Evolutionary conservation across 495 filamentous ascomycete species (phyloP), one percentile per base, ranked within the genome.

Genomic region (Rusavskia elegans): DNA sequence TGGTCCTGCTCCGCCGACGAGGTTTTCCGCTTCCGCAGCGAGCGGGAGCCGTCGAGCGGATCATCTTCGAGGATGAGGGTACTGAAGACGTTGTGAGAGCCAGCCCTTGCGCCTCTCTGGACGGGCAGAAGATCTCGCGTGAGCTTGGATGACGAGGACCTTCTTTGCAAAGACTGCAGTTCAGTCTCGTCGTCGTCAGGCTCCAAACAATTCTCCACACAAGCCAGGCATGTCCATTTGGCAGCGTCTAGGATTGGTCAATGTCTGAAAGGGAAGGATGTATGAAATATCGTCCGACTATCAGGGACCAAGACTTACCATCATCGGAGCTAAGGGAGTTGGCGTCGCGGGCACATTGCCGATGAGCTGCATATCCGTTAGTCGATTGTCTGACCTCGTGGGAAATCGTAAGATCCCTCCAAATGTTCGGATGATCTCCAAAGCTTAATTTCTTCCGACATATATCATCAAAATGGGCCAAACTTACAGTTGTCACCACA

Each of bases 401-500:
- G 2, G 9, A 4, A 30, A 30, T 30, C 2, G 25, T 27, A 35
- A 35, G 8, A 35, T 35, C 32, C 32, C 32, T 54, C 55, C 56
- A 61, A 61, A 59, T 59, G 50, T 62, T 67, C 58, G 71, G 70
- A 64, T 36, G 50, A 57, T 61, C 61, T 59, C 41, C 56, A 51
- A 61, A 59, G 57, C 53, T 55, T 51, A 56, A 56, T 54, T 53
- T 61, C 44, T 58, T 55, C 49, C 59, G 54, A 62, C 50, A 45
- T 63, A 53, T 50, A 50, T 59, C 21, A 53, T 63, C 59, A 58
- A 57, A 52, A 63, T 53, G 52, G 52, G 52, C 50, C 48, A 27
- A 7, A 82, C 87, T 65, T 68, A 97, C 90, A 84, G 70, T 94
- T 87, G 65, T 95, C 85, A 50, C 80, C 84, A 67, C 92, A 97